Evolutionary conservation across 169 alveolate species (phyloP).

Genomic region (Theileria parva): DNA sequence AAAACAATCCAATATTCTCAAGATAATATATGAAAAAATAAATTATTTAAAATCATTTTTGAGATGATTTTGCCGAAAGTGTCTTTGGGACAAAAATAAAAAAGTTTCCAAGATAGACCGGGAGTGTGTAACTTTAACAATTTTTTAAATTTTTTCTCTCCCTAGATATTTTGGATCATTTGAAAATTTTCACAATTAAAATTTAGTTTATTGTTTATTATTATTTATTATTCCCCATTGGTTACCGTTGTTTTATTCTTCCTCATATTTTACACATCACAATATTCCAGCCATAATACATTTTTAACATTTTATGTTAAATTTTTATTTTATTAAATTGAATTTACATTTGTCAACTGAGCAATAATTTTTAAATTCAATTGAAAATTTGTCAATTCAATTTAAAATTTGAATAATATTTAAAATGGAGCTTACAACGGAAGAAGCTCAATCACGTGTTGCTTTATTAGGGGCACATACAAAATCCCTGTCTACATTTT

Average conservation of each 20-base stretch:
- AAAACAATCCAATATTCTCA: not conserved
- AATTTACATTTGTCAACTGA: too few species aligned
- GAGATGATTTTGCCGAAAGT: not conserved
- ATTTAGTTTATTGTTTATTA: too few species aligned
- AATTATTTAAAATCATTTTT: too few species aligned
- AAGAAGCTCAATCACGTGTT: constrained; percentile 67
- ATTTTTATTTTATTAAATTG: too few species aligned
- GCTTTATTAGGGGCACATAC: constrained; percentile 64
- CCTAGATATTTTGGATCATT: too few species aligned
- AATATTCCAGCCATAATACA: too few species aligned
- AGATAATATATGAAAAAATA: too few species aligned
- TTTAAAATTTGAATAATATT: not conserved
- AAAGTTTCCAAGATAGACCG: not conserved
- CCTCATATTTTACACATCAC: not conserved
- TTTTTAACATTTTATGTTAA: too few species aligned
- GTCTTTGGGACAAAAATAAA: not conserved
- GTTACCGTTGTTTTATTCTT: not conserved
- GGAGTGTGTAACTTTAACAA: not conserved
- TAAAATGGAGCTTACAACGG: constrained; percentile 61
- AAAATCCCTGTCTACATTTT: constrained; percentile 45
- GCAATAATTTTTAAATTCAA: too few species aligned
- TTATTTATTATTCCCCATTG: not conserved
- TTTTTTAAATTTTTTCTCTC: not conserved
- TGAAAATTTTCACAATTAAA: too few species aligned
- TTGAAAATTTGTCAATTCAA: too few species aligned